Percentiles rank a stretch among this genome's conserved stretches.
Conservation (phyloP, 2,329 filamentous ascomycete genomes). For the Aspergillus sp. region DNA sequence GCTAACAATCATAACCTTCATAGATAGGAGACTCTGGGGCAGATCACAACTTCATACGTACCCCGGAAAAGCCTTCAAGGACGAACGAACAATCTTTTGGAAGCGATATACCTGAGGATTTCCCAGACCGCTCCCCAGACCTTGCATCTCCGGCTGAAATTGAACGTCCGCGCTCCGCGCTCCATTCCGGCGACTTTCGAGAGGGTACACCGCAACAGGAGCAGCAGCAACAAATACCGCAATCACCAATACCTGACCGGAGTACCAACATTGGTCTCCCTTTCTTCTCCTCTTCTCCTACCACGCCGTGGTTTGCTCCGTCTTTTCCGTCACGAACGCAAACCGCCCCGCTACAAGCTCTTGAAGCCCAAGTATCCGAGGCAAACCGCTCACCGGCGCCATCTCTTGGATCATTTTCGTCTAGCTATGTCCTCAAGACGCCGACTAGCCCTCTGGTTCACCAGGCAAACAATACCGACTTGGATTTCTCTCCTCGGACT, state of each 20-base stretch:
- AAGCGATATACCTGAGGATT: constrained; percentile 14
- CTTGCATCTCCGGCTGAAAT: constrained; percentile 63
- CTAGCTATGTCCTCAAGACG: constrained; percentile 78
- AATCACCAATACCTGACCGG: constrained; percentile 21
- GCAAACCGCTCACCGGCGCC: constrained; percentile 50
- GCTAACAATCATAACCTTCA: background rate
- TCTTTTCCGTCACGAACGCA: constrained; percentile 22
- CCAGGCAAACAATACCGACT: constrained; percentile 78
- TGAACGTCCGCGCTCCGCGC: constrained; percentile 74
- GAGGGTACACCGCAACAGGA: constrained; percentile 39
- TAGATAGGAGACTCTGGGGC: constrained; percentile 14
- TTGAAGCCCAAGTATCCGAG: constrained; percentile 14
- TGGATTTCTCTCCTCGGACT: constrained; percentile 60
- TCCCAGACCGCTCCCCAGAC: constrained; percentile 39
- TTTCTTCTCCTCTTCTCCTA: constrained; percentile 50
- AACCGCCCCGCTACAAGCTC: constrained; percentile 17
- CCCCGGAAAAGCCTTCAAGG: constrained; percentile 19
- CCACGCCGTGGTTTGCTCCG: constrained; percentile 55
- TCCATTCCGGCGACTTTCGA: constrained; percentile 64
- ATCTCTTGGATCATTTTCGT: constrained; percentile 69
- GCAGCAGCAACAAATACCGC: constrained; percentile 27
- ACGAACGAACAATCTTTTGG: constrained; percentile 14
- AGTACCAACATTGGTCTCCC: constrained; percentile 14
- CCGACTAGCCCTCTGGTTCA: constrained; percentile 92
- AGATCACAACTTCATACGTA: constrained; percentile 26